A percentile compares a stretch with the other conserved stretches of the same genome.
Conservation (phyloP, 441 rosid genomes). For the Geranium incanum region DNA sequence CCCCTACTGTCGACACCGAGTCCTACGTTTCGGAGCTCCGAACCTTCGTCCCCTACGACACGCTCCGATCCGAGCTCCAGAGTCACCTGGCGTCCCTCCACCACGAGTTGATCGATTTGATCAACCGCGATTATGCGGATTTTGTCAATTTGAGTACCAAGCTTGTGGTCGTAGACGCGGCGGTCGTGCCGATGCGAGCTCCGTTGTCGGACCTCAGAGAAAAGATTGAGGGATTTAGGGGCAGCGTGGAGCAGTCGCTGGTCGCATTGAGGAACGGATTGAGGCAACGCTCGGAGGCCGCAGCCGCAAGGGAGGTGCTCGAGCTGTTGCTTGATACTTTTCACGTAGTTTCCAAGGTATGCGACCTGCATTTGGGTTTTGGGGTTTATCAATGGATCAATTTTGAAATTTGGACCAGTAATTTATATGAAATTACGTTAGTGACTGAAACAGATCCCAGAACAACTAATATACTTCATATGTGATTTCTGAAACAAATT, state of each 20-base stretch:
- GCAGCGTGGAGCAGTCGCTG: conserved; percentile 58
- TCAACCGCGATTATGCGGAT: conserved; percentile 91
- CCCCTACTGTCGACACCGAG: conserved; percentile 73
- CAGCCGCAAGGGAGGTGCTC: conserved; percentile 72
- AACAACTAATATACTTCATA: too few relatives aligned
- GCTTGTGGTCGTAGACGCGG: conserved; percentile 81
- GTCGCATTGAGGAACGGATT: conserved; percentile 60
- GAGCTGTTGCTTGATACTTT: conserved; percentile 78
- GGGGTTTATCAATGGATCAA: not conserved
- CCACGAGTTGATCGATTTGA: conserved; percentile 82
- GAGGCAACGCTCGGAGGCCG: conserved; percentile 89
- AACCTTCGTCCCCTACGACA: conserved; percentile 82
- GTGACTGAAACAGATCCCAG: not conserved
- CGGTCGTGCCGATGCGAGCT: conserved; percentile 30
- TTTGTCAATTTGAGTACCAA: conserved; percentile 89
- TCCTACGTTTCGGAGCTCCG: conserved; percentile 89
- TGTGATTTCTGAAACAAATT: not conserved
- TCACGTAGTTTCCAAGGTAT: conserved; percentile 88
- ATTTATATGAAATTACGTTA: not conserved
- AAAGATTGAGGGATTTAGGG: conserved; percentile 73
- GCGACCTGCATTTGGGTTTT: not conserved
- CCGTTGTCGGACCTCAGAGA: conserved; percentile 83
- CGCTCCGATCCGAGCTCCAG: conserved; percentile 89
- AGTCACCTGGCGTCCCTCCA: conserved; percentile 74
- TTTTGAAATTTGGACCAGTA: not conserved